Evolutionary conservation across 139 green algal genomes (phyloP), one percentile per base, ranked within the genome.

Genomic region (Astrephomene gubernaculifera): DNA sequence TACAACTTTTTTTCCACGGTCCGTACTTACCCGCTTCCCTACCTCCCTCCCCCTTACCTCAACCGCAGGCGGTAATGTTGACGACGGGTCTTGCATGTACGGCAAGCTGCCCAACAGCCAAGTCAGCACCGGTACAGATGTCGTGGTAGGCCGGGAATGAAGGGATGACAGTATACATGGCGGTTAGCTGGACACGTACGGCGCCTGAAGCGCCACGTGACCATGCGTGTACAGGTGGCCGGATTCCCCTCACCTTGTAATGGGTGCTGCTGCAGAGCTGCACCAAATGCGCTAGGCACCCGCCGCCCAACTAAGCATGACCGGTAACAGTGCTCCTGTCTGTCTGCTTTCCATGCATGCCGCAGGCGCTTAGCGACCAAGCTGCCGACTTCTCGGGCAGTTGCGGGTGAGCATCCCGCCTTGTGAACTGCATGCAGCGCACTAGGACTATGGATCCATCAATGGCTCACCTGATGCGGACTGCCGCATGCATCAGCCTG

Each of bases 361-460:
- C 57, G 57, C 49, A 80, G 60, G 87, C 87, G 1, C 52, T 91
- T 38, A 65, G 57, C 14, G 83, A 89, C 60, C 39, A 74, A 19
- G 29, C 81, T 60, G 75, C 44, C 8, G 87, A 90, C 24, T 92
- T 90, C 67, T 29, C 45, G 1, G 81, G 82, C 29, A 86, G 68
- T 54, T 92, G 89, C 73, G 89, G 89, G 44, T 74, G 53, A 17
- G 70, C n/a, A n/a, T 75, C 12, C 65, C 9, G 57, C 17, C 49
- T 57, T 12, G 49, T 57, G 49, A 12, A 25, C 14, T 17, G 6
- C 19, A 9, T 65, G 57, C 57, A 22, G 57, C 57, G 19, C 6
- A 6, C 22, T 27, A 6, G 19, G 19, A 65, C 19, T 22, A 9
- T n/a, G n/a, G n/a, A n/a, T n/a, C n/a, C n/a, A n/a, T n/a, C n/a